Percentiles rank a stretch among this genome's conserved stretches.
Conservation (phyloP, 345 rosid genomes). For the Eucalyptus curtisii region DNA sequence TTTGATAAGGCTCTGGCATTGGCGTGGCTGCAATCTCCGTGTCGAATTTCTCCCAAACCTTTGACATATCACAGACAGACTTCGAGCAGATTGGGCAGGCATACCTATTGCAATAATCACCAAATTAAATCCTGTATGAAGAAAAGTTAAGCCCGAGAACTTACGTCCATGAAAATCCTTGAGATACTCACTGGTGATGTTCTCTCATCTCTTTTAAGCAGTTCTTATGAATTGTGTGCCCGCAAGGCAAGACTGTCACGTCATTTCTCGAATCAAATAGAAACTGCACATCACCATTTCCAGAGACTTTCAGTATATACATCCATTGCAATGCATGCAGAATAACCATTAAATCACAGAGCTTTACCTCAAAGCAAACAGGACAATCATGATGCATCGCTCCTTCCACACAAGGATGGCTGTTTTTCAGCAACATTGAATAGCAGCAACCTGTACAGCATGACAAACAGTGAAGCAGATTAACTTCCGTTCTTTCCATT, state of each 20-base stretch:
- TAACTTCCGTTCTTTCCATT: not conserved
- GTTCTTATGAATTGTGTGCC: constrained; percentile 70
- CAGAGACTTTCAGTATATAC: not conserved
- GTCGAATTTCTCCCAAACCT: constrained; percentile 84
- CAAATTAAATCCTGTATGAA: not conserved
- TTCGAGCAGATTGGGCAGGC: constrained; percentile 89
- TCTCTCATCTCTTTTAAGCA: constrained; percentile 83
- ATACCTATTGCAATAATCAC: constrained; percentile 21
- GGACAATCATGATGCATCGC: constrained; percentile 99
- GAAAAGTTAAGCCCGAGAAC: not conserved
- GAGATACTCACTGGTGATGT: constrained; percentile 52
- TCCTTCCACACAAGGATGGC: constrained; percentile 89
- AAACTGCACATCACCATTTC: constrained; percentile 30
- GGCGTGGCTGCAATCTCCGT: constrained; percentile 77
- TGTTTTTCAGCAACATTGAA: constrained; percentile 48
- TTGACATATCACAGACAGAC: constrained; percentile 88
- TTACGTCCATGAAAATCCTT: not conserved
- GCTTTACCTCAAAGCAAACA: constrained; percentile 78
- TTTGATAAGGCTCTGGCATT: constrained; percentile 60
- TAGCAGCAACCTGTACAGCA: constrained; percentile 67
- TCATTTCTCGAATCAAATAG: constrained; percentile 64
- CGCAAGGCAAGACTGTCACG: constrained; percentile 74
- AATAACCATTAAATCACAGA: not conserved
- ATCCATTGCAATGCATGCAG: not conserved
- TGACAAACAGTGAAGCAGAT: not conserved